A percentile compares a stretch with the other conserved stretches of the same genome.
Evolutionary conservation across 257 asterid genomes (phyloP).

Genomic region (Solanum arcanum): DNA sequence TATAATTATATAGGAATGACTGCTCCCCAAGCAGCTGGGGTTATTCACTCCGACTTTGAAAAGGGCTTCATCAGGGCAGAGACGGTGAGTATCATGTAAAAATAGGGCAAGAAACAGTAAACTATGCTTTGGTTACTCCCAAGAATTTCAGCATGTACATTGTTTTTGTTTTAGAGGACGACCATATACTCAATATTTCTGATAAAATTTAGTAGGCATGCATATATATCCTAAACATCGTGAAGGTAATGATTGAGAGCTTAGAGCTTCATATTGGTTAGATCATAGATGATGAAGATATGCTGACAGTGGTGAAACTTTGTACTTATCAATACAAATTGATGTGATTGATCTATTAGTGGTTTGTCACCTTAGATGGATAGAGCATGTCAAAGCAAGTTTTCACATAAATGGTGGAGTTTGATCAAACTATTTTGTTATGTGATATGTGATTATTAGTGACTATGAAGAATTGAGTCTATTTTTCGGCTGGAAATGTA

Average conservation of each 20-base stretch:
- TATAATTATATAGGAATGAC: constrained; percentile 66
- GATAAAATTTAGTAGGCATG: neutral
- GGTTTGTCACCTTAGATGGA: neutral
- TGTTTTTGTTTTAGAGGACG: neutral
- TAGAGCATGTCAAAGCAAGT: neutral
- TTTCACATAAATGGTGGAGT: neutral
- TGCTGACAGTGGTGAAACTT: neutral
- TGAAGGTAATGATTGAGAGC: neutral
- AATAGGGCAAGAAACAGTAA: neutral
- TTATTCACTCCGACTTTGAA: constrained; percentile 94
- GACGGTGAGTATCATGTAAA: constrained; percentile 45
- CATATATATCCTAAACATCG: neutral
- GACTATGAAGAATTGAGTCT: neutral
- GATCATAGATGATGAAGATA: neutral
- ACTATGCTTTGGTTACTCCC: neutral
- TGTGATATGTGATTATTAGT: neutral
- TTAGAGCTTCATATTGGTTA: neutral
- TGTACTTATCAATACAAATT: neutral
- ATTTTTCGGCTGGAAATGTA: neutral
- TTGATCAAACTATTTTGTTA: neutral
- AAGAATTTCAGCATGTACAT: neutral
- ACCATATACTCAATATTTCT: neutral
- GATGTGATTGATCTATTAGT: neutral
- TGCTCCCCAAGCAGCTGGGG: constrained; percentile 99
- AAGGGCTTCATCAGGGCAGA: constrained; percentile 98